These are phyloP conservation scores for Pichia exigua DNA, from an alignment of 805 yeast species.

Conservation along the genomic window DNA sequence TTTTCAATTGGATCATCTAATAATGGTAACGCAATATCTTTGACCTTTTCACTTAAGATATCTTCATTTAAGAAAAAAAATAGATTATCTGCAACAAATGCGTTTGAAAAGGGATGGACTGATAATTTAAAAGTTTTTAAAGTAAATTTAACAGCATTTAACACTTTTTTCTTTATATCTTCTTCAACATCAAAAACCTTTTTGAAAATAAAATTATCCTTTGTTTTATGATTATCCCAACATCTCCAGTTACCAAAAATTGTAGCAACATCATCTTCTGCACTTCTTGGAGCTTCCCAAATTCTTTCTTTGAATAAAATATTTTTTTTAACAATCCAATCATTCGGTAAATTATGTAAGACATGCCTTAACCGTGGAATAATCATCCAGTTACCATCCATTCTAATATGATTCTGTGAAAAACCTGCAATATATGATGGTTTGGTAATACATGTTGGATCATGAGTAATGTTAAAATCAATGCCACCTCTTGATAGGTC, in stretches of 20 bases:
- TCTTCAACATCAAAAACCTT: conserved; percentile 37
- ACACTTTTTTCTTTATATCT: conserved; percentile 1
- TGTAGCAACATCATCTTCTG: conserved; percentile 45
- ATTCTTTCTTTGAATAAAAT: conserved; percentile 23
- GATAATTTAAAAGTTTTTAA: conserved; percentile 15
- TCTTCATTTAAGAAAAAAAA: conserved; percentile 11
- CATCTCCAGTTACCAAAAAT: conserved; percentile 77
- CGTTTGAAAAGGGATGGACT: conserved; percentile 16
- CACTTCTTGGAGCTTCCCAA: conserved; percentile 44
- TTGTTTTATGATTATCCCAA: conserved; percentile 75
- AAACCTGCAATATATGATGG: conserved; percentile 78
- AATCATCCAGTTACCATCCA: conserved; percentile 82
- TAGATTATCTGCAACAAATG: conserved; percentile 13
- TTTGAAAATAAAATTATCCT: conserved; percentile 47
- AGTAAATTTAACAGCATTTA: conserved; percentile 7
- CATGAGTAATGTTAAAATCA: conserved; percentile 53
- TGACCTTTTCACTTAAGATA: conserved; percentile 10
- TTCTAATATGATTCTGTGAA: conserved; percentile 64
- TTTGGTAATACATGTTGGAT: conserved; percentile 83
- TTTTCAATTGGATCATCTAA: conserved; percentile 12
- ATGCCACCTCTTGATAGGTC: conserved; percentile 33
- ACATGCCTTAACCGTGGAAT: conserved; percentile 74
- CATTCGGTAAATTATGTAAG: conserved; percentile 44
- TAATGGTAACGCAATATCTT: conserved; percentile 13
- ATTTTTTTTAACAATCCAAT: conserved; percentile 37